phyloP scores from a whole-genome alignment of 2,329 filamentous ascomycete species.

The Colletotrichum sp. region DNA sequence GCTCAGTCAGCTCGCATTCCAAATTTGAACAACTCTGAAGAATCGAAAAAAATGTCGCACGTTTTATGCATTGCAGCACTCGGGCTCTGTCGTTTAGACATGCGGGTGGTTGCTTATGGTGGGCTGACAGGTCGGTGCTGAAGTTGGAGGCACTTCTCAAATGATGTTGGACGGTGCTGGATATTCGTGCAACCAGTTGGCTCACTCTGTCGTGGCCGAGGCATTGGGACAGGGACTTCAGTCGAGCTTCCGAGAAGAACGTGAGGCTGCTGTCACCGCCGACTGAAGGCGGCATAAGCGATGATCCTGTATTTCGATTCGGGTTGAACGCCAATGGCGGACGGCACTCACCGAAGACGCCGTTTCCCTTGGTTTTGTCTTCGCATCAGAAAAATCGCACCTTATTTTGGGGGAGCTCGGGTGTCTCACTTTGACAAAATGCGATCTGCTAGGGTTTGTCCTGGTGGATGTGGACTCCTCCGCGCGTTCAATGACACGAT shows the following conservation, averaged over 20 bases:
- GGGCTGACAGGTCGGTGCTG: background rate
- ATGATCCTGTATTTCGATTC: background rate
- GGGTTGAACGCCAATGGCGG: background rate
- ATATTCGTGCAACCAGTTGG: constrained; percentile 30
- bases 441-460: constrained; percentile 1
- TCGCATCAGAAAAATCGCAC: background rate
- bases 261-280: constrained; percentile 26
- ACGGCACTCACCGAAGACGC: constrained; percentile 27
- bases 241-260: constrained; percentile 34
- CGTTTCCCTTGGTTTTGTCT: constrained; percentile 26
- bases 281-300: background rate
- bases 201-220: constrained; percentile 32
- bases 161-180: constrained; percentile 21
- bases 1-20: background rate
- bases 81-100: constrained; percentile 1
- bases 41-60: background rate
- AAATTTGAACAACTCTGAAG: background rate
- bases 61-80: constrained; percentile 9
- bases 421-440: constrained; percentile 28
- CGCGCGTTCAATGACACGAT: constrained; percentile 26
- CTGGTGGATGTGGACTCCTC: constrained; percentile 4
- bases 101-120: background rate
- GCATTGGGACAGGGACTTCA: constrained; percentile 30
- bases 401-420: background rate
- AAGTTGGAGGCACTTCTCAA: background rate